A percentile compares a stretch with the other conserved stretches of the same genome.
Conservation (phyloP, 2,329 filamentous ascomycete genomes). For the Cladosporium sp. region DNA sequence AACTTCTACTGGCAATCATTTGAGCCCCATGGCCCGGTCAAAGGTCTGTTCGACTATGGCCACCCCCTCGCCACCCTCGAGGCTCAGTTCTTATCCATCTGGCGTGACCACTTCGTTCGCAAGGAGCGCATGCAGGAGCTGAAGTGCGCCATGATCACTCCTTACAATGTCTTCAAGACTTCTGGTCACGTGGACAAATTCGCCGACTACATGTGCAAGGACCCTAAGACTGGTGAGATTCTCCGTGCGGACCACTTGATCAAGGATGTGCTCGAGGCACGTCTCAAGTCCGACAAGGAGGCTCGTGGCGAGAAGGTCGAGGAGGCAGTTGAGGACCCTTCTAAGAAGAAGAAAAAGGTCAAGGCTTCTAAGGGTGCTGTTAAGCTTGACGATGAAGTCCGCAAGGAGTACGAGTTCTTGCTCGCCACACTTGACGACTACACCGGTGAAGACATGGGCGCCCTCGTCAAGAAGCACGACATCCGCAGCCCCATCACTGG, state of each 20-base stretch:
- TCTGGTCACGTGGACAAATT: conserved; percentile 95
- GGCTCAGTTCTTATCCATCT: conserved; percentile 80
- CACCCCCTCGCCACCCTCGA: conserved; percentile 82
- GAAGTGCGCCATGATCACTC: conserved; percentile 90
- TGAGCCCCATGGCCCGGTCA: conserved; percentile 68
- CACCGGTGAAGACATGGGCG: conserved; percentile 76
- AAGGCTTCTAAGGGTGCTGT: conserved; percentile 65
- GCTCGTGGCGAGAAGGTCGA: conserved; percentile 76
- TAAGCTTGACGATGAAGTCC: conserved; percentile 80
- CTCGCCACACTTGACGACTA: conserved; percentile 96
- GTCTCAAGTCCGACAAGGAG: conserved; percentile 87
- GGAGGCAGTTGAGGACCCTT: conserved; percentile 70
- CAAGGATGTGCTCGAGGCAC: conserved; percentile 83
- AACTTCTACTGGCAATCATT: conserved; percentile 95
- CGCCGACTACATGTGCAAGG: conserved; percentile 89
- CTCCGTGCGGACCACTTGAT: conserved; percentile 94
- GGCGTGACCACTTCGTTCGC: conserved; percentile 90
- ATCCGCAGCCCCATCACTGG: conserved; percentile 83
- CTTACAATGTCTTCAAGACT: conserved; percentile 89
- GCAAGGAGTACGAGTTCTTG: conserved; percentile 85
- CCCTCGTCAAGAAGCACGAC: conserved; percentile 85
- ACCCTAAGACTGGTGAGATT: conserved; percentile 95
- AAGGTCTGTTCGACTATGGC: conserved; percentile 80
- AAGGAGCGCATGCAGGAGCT: conserved; percentile 95
- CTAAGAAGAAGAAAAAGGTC: conserved; percentile 79